Base-by-base conservation (phyloP, 75 land plant species). In the Sequoia sempervirens region DNA sequence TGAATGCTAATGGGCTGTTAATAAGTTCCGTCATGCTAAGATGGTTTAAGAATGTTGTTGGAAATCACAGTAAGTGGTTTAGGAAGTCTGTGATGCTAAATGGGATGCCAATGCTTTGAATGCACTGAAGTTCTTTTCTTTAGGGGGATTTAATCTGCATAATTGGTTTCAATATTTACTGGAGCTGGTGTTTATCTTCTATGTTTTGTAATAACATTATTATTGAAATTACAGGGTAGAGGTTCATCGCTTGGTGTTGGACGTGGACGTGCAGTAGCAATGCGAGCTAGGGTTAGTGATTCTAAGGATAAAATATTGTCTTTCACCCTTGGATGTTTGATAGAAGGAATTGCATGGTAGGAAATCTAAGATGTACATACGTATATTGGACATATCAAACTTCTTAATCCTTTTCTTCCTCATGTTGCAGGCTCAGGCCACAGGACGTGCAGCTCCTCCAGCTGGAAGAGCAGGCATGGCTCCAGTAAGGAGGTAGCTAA, bases 191-290 rank as follows among this genome's bases (percentile, higher is more conserved):
- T 28, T 43, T 40, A n/a, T 45, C 43, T 7, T 40, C 40, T 7
- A 75, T 75, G 43, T 83, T 84, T 14, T 34, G 12, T 47, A 4
- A 11, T 36, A 12, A 26, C 36, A 23, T 83, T 36, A 17, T 78
- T n/a, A 84, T 69, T 37, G 2, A 38, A 54, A 18, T 47, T 79
- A 26, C 89, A 95, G 99, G 99, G 97, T n/a, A 96, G 91, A 84
- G 94, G 99, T 36, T 90, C 97, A 80, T 75, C 95, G 10, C 81
- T 95, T 89, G 99, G 99, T 54, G 97, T 93, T 82, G 95, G 99
- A 40, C 93, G 99, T 76, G 99, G 97, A 23, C 92, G 97, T 69
- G 99, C 92, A 61, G 97, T 91, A 79, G 95, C 95, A 13, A 90
- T 96, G 97, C 94, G 95, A n/a, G 99, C 95, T 43, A 95, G 89